phyloP scores from a whole-genome alignment of 768 basidiomycete species.

The Pisolithus orientalis region DNA sequence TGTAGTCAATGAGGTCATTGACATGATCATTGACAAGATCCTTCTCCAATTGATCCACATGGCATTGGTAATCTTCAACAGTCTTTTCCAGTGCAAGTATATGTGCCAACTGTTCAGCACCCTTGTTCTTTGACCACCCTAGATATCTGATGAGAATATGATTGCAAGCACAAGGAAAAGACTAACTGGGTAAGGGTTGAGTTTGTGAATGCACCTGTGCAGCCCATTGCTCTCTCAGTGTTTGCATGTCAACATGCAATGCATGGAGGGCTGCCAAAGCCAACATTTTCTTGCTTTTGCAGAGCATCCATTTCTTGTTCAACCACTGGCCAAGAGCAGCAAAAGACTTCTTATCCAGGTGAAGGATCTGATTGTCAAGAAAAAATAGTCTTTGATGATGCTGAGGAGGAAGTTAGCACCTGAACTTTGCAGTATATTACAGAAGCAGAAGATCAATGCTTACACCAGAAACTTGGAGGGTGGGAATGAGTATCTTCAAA shows the following conservation, averaged over 20 bases:
- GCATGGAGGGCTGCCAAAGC: background rate
- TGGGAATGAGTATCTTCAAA: too few relatives aligned
- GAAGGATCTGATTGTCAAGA: constrained; percentile 5
- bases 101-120: background rate
- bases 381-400: constrained; percentile 6
- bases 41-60: background rate
- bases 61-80: background rate
- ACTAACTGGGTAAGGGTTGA: constrained; percentile 1
- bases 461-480: too few relatives aligned
- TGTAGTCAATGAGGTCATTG: background rate
- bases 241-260: background rate
- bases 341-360: background rate
- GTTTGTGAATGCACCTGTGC: constrained; percentile 2
- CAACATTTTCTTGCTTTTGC: background rate
- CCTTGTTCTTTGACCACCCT: constrained; percentile 1
- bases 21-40: background rate
- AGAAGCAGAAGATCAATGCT: background rate
- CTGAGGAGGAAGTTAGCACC: background rate
- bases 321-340: constrained; percentile 6
- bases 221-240: background rate
- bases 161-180: background rate
- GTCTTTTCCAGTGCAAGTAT: constrained; percentile 2
- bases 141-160: background rate
- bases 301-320: background rate
- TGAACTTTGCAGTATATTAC: too few relatives aligned